Conservation (phyloP, 2,329 filamentous ascomycete species). For the Neofusicoccum sp. region DNA sequence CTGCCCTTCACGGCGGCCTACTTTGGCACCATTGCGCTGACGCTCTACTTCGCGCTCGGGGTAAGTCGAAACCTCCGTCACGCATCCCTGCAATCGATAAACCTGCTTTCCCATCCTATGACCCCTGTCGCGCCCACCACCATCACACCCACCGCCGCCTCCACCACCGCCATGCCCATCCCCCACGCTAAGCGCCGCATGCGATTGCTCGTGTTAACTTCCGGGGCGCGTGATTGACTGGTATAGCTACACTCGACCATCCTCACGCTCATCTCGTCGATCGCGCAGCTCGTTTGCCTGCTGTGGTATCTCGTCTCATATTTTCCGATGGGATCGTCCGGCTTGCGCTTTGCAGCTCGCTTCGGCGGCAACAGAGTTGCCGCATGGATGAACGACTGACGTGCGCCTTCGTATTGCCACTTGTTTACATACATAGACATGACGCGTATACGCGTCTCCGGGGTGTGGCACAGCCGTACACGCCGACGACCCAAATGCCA, state of each 20-base stretch:
- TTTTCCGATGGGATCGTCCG: conserved; percentile 93
- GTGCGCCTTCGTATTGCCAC: neutral
- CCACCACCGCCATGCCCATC: conserved; percentile 23
- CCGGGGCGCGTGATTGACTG: conserved; percentile 36
- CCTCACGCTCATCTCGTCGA: conserved; percentile 80
- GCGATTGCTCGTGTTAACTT: conserved; percentile 36
- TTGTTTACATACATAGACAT: conserved; percentile 14
- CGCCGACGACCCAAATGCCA: conserved; percentile 1
- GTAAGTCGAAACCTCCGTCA: conserved; percentile 60
- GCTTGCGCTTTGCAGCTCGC: conserved; percentile 80
- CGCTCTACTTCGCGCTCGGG: conserved; percentile 87
- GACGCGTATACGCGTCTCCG: conserved; percentile 18
- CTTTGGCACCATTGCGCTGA: conserved; percentile 89
- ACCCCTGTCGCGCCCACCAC: conserved; percentile 26
- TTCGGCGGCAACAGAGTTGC: conserved; percentile 84
- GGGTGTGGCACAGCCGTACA: conserved; percentile 4
- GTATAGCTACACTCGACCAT: conserved; percentile 78
- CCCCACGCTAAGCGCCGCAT: conserved; percentile 37
- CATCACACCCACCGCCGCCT: conserved; percentile 28
- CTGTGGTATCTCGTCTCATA: conserved; percentile 96
- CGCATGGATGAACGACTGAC: conserved; percentile 80
- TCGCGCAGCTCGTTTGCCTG: conserved; percentile 81
- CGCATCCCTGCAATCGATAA: conserved; percentile 22
- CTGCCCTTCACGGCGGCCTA: conserved; percentile 93
- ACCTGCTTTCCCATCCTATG: conserved; percentile 20